Evolutionary conservation across 2,329 filamentous ascomycete species (phyloP), one percentile per base, ranked within the genome.

Genomic region (Penicillium sumatraense): DNA sequence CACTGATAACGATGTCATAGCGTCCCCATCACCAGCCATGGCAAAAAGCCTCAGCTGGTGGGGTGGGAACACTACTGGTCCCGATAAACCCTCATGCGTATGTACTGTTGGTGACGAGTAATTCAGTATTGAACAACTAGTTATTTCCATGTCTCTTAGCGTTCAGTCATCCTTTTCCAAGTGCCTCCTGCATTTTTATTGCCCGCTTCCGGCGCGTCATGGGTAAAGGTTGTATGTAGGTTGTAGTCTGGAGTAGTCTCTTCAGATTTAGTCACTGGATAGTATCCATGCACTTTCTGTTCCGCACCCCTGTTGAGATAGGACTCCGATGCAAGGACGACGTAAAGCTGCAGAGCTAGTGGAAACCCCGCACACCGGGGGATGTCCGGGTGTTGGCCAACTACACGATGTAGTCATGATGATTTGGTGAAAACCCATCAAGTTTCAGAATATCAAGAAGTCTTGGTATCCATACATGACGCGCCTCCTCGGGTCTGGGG

Each of bases 1-100:
- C 45, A 49, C 45, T 56, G 49, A 60, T 55, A 54, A 55, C 51
- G 33, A 57, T 57, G 49, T 51, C 51, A 58, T 56, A 46, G 56
- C 42, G 42, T 46, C 42, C 18, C 27, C 42, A 46, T 31, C 42
- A 16, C 21, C 42, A 31, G 40, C 41, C 45, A 52, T 51, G 42
- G 21, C 27, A 52, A 55, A 29, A 55, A 56, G 46, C 51, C 56
- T 64, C 52, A 54, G 36, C 6, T 42, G 51, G 44, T 56, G 49
- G 48, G 52, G 40, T 9, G 9, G 24, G n/a, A 20, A 11, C n/a
- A 46, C 27, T 26, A 46, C 42, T 46, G 42, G 42, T 46, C 8
- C 36, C 29, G 31, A 11, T 40, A 53, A 46, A 20, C n/a, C 45
- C 55, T 55, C 51, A 40, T 48, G 50, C 23, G 13, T 31, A 47